phyloP scores from a whole-genome alignment of 192 early-diverging fungal species.

The Podochytrium sp. region DNA sequence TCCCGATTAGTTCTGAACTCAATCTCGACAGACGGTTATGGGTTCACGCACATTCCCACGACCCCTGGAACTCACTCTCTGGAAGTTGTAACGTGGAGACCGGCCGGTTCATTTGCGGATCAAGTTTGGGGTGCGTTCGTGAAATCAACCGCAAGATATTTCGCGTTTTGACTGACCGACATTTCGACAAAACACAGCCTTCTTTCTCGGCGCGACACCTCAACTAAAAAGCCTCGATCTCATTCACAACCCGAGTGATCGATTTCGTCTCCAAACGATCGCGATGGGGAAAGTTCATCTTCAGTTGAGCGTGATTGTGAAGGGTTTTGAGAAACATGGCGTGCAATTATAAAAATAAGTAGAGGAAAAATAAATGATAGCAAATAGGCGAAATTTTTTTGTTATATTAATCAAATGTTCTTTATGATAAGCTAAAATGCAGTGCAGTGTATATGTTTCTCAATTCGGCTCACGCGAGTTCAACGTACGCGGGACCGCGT shows the following conservation, averaged over 20 bases:
- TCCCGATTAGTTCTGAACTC: not conserved
- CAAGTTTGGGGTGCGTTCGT: constrained; percentile 41
- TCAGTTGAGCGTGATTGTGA: constrained; percentile 44
- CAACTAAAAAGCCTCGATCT: constrained; percentile 51
- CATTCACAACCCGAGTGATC: constrained; percentile 52
- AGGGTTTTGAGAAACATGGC: constrained; percentile 55
- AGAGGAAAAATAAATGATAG: not conserved
- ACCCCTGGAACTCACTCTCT: constrained; percentile 55
- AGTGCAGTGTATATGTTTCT: too few relatives aligned
- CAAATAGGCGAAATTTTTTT: constrained; percentile 1
- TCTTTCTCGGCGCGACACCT: constrained; percentile 53
- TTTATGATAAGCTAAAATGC: too few relatives aligned
- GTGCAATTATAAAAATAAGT: constrained; percentile 32
- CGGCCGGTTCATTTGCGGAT: constrained; percentile 46
- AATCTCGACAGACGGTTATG: constrained; percentile 54
- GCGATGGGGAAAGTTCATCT: constrained; percentile 63
- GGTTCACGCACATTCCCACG: constrained; percentile 57
- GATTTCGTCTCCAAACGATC: constrained; percentile 52
- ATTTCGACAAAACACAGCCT: constrained; percentile 43
- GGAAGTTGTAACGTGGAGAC: constrained; percentile 57
- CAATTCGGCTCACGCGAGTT: too few relatives aligned
- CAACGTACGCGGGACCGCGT: not conserved
- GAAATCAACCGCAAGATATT: too few relatives aligned
- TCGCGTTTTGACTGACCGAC: not conserved
- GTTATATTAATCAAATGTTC: too few relatives aligned